Evolutionary conservation across 1,284 basidiomycete genomes (phyloP), one percentile per base, ranked within the genome.

Genomic region (Termitomyces sp.): DNA sequence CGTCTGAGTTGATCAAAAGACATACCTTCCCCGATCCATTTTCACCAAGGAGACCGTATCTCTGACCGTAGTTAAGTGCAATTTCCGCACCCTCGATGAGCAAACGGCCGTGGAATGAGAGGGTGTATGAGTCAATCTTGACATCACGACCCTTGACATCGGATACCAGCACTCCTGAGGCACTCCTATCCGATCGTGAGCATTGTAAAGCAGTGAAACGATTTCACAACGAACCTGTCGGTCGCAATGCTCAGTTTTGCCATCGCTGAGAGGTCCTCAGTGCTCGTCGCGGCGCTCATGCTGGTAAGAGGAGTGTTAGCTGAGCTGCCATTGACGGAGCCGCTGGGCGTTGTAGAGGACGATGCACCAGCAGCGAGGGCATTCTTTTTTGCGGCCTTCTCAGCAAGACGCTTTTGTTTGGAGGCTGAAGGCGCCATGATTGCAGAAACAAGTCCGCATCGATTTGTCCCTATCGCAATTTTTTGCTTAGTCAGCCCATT

Each of bases 1-100:
- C 48, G 5, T 55, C 36, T 31, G 28, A 44, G 45, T 44, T 49
- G n/a, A 54, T 52, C 39, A 47, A 36, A n/a, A 47, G 49, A 65
- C 82, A 67, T 60, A 94, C 93, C 85, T 99, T 99, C 71, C 96
- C 96, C 15, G 92, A 96, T 43, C 96, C 96, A 70, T 99, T 98
- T 73, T 98, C 94, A 55, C 96, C 96, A 54, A 98, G 79, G 28
- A 98, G 80, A 74, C 96, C 96, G 69, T 99, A 94, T 66, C 94
- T 78, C 71, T 98, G 92, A 6, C 95, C 95, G 68, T 98, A 98
- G 75, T 98, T 98, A 65, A 98, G 87, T n/a, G 92, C 72, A 62
- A 94, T 84, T 71, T 88, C 84, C 2, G 93, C 94, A 61, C 84
- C 85, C 72, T 98, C 95, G 65, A 98, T 88, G 63, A 98, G 82